Evolutionary conservation across 495 filamentous ascomycete genomes (phyloP).

Genomic region (Penicillium crystallinum): DNA sequence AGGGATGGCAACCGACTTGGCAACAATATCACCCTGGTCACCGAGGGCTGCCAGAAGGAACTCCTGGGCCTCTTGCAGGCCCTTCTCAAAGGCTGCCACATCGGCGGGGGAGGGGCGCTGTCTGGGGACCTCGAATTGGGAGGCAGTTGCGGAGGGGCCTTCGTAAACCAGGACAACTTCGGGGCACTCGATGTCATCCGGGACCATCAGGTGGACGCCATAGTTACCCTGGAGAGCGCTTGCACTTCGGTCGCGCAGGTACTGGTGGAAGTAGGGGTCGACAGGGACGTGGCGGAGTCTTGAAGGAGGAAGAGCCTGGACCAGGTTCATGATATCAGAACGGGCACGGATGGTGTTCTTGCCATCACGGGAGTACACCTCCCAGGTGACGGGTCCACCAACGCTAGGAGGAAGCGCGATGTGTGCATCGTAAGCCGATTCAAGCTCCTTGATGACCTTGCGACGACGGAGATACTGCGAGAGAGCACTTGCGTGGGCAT

Average conservation of each 20-base stretch:
- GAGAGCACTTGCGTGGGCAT: constrained; percentile 74
- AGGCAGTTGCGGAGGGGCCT: constrained; percentile 49
- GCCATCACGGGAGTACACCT: constrained; percentile 76
- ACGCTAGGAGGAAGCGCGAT: constrained; percentile 67
- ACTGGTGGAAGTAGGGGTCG: constrained; percentile 82
- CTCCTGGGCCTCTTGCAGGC: constrained; percentile 65
- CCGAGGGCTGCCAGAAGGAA: constrained; percentile 65
- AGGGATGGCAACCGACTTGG: constrained; percentile 61
- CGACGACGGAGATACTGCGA: constrained; percentile 77
- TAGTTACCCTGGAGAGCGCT: constrained; percentile 63
- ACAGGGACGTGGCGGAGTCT: constrained; percentile 64
- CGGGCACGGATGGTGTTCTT: constrained; percentile 79
- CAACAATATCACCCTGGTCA: constrained; percentile 64
- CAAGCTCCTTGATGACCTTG: constrained; percentile 70
- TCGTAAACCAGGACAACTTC: constrained; percentile 86
- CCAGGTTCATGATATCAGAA: constrained; percentile 72
- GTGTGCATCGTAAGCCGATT: constrained; percentile 69
- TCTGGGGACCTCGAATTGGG: constrained; percentile 63
- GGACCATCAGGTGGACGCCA: constrained; percentile 74
- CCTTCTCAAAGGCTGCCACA: constrained; percentile 59
- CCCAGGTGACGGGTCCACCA: constrained; percentile 66
- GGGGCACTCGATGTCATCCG: constrained; percentile 55
- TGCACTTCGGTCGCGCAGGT: constrained; percentile 60
- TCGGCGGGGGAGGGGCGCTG: constrained; percentile 56
- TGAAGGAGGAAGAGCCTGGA: constrained; percentile 74